These are phyloP conservation scores for Planoprotostelium fungivorum DNA, from an alignment of 78 protist species.

Conservation along the genomic window DNA sequence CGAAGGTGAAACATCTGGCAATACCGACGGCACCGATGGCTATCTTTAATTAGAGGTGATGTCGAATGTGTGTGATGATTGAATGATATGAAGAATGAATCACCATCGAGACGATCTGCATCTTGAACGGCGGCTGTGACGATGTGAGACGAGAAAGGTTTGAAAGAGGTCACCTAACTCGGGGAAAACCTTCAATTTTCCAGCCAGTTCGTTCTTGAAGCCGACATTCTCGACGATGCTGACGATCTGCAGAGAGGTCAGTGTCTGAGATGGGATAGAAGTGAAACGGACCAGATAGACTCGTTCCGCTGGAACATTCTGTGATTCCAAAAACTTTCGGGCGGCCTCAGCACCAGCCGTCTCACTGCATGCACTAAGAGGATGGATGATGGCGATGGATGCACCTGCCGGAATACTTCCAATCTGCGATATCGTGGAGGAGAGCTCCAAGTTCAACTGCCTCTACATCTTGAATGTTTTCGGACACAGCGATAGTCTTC, in stretches of 20 bases:
- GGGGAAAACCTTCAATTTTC: neutral
- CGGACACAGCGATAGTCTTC: neutral
- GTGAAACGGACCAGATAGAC: conserved; percentile 7
- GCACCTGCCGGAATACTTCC: conserved; percentile 39
- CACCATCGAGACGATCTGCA: conserved; percentile 74
- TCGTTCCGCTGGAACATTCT: conserved; percentile 21
- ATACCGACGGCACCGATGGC: conserved; percentile 60
- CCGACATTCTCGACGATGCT: conserved; percentile 33
- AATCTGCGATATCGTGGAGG: conserved; percentile 67
- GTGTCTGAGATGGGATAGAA: neutral
- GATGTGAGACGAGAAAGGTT: neutral
- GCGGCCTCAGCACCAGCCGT: conserved; percentile 34
- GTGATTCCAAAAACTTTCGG: conserved; percentile 2
- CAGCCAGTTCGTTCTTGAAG: conserved; percentile 63
- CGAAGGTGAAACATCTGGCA: conserved; percentile 45
- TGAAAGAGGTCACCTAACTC: neutral
- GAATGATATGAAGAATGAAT: neutral
- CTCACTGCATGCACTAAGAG: conserved; percentile 7
- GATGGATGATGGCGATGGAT: neutral
- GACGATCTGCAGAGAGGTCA: no score
- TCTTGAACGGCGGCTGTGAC: conserved; percentile 66
- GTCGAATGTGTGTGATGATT: neutral
- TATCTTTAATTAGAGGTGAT: neutral
- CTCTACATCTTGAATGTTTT: conserved; percentile 19
- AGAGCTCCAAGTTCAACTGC: conserved; percentile 57